A percentile compares a stretch with the other conserved stretches of the same genome.
These are phyloP conservation scores for Aspergillus intermedius DNA, from an alignment of 2,329 filamentous ascomycete genomes.

Conservation along the genomic window DNA sequence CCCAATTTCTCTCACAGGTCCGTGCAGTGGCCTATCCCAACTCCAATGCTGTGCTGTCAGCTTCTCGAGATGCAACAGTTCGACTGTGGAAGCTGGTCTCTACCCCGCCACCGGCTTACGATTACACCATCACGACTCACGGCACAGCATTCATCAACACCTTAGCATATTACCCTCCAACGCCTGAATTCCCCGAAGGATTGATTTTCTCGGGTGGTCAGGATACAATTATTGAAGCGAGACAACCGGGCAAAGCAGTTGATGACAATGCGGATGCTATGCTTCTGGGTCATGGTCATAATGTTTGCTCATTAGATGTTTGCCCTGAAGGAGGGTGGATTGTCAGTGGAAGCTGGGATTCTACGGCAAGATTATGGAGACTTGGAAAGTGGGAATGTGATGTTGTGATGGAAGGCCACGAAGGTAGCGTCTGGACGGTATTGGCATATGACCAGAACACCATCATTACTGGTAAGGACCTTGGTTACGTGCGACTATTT, in stretches of 20 bases:
- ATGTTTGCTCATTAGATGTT: conserved; percentile 81
- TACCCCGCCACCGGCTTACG: conserved; percentile 62
- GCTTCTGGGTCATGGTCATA: conserved; percentile 77
- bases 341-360: conserved; percentile 92
- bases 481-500: background rate
- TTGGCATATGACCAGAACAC: conserved; percentile 72
- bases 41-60: conserved; percentile 67
- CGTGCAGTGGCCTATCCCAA: conserved; percentile 75
- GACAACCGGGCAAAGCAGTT: conserved; percentile 59
- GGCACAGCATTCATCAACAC: conserved; percentile 84
- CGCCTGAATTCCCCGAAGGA: conserved; percentile 63
- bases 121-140: conserved; percentile 70
- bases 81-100: conserved; percentile 72
- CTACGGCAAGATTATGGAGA: conserved; percentile 77
- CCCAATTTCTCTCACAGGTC: conserved; percentile 58
- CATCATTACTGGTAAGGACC: conserved; percentile 60
- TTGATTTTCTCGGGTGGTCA: conserved; percentile 82
- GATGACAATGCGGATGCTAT: conserved; percentile 77
- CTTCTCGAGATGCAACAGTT: conserved; percentile 86
- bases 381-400: conserved; percentile 79
- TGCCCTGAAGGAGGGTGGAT: conserved; percentile 65
- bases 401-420: conserved; percentile 65
- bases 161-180: conserved; percentile 68
- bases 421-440: conserved; percentile 85
- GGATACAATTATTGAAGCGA: conserved; percentile 87